Percentiles rank a stretch among this genome's conserved stretches.
These are phyloP conservation scores for Talaromyces sp. DNA, from an alignment of 2,329 filamentous ascomycete genomes.

Conservation along the genomic window DNA sequence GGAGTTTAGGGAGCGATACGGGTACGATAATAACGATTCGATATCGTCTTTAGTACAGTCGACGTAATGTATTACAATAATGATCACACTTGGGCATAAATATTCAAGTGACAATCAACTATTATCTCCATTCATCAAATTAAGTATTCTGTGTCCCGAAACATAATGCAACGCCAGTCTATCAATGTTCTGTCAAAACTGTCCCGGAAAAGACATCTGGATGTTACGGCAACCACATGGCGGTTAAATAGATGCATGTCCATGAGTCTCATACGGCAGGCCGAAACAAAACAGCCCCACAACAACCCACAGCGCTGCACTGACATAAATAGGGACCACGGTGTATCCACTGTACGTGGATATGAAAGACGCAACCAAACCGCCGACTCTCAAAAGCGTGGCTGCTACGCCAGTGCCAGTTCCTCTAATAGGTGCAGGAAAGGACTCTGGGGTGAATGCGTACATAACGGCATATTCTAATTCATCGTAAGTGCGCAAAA, in stretches of 20 bases:
- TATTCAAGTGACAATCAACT: background rate
- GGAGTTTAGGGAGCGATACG: constrained; percentile 8
- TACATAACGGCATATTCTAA: constrained; percentile 18
- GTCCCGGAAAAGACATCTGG: background rate
- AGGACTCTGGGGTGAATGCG: background rate
- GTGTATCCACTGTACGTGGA: constrained; percentile 40
- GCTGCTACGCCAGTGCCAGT: constrained; percentile 29
- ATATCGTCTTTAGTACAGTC: background rate
- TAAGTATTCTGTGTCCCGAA: background rate
- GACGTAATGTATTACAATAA: background rate
- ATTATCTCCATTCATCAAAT: background rate
- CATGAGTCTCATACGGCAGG: constrained; percentile 41
- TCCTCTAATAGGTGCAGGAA: constrained; percentile 21
- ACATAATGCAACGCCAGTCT: background rate
- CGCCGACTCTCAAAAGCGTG: constrained; percentile 9
- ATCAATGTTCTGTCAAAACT: background rate
- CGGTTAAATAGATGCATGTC: background rate
- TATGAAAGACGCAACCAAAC: constrained; percentile 38
- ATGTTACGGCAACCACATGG: background rate
- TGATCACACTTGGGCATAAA: background rate
- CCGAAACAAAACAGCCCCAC: constrained; percentile 38
- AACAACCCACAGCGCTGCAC: constrained; percentile 40
- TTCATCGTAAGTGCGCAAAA: constrained; percentile 20
- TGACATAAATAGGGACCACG: constrained; percentile 40
- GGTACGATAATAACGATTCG: background rate